These are phyloP conservation scores for Talaromyces sp. DNA, from an alignment of 2,329 filamentous ascomycete genomes.

Conservation along the genomic window DNA sequence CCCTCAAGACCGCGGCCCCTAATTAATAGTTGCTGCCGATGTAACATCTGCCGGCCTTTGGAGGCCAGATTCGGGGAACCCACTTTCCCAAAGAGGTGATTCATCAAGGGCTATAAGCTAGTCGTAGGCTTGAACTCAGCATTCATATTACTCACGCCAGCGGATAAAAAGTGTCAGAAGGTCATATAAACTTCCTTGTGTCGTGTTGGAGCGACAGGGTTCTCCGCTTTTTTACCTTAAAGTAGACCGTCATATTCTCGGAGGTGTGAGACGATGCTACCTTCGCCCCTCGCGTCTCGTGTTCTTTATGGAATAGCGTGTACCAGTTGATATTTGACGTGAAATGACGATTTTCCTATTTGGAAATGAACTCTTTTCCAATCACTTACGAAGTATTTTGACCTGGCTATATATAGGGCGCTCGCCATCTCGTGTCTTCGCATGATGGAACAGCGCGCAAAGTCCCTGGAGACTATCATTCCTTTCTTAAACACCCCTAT, in stretches of 20 bases:
- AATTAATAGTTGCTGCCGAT: neutral
- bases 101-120: neutral
- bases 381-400: neutral
- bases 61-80: neutral
- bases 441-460: neutral
- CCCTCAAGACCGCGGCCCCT: neutral
- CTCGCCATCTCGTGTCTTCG: neutral
- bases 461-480: neutral
- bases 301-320: neutral
- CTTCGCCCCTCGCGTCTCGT: neutral
- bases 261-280: neutral
- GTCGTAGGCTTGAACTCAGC: neutral
- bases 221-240: neutral
- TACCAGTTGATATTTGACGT: neutral
- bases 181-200: neutral
- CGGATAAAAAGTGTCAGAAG: neutral
- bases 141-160: neutral
- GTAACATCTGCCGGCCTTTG: neutral
- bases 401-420: neutral
- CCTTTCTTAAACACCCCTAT: neutral
- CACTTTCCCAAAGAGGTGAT: neutral
- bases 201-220: neutral
- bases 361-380: neutral
- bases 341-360: neutral
- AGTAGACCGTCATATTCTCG: neutral